Conservation (phyloP, 352 stramenopile species). For the Phytophthora fragariaefolia region DNA sequence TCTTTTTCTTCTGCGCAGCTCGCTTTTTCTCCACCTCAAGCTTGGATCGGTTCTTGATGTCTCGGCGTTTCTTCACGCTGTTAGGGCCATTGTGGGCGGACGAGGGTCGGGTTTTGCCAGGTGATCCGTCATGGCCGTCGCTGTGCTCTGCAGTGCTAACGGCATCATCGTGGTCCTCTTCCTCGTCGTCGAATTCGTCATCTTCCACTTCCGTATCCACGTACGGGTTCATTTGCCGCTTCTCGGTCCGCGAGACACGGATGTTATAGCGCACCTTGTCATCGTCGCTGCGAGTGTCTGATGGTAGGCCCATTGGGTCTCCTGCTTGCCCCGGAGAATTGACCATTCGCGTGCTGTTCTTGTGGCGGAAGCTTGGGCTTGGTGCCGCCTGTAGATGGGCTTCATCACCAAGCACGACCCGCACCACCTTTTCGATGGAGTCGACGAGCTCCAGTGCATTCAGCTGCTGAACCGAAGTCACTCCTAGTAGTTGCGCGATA, state of each 20-base stretch:
- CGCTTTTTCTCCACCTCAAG: slow-evolving; percentile 72
- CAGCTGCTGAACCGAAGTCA: slow-evolving; percentile 46
- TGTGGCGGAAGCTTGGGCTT: slow-evolving; percentile 64
- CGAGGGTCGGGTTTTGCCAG: background rate
- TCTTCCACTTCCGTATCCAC: slow-evolving; percentile 42
- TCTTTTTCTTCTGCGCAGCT: slow-evolving; percentile 57
- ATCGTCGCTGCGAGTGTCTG: slow-evolving; percentile 53
- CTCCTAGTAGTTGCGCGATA: slow-evolving; percentile 78
- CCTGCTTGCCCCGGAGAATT: slow-evolving; percentile 35
- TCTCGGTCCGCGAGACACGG: slow-evolving; percentile 59
- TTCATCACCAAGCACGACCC: slow-evolving; percentile 78
- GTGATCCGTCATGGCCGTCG: slow-evolving; percentile 7
- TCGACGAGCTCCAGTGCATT: slow-evolving; percentile 73
- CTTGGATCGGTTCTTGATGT: slow-evolving; percentile 74
- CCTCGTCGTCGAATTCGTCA: slow-evolving; percentile 35
- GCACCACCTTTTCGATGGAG: slow-evolving; percentile 80
- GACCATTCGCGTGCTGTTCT: slow-evolving; percentile 71
- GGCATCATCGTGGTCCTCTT: slow-evolving; percentile 16
- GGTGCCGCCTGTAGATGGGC: slow-evolving; percentile 57
- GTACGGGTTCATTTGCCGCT: slow-evolving; percentile 72
- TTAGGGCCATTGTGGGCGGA: slow-evolving; percentile 14
- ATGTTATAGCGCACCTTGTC: slow-evolving; percentile 84
- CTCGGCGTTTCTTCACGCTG: slow-evolving; percentile 54
- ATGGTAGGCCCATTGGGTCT: slow-evolving; percentile 34
- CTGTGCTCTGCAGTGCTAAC: slow-evolving; percentile 14